Percentiles rank a stretch among this genome's conserved stretches.
These are phyloP conservation scores for Aspergillus coremiiformis DNA, from an alignment of 495 filamentous ascomycete species.

Conservation along the genomic window DNA sequence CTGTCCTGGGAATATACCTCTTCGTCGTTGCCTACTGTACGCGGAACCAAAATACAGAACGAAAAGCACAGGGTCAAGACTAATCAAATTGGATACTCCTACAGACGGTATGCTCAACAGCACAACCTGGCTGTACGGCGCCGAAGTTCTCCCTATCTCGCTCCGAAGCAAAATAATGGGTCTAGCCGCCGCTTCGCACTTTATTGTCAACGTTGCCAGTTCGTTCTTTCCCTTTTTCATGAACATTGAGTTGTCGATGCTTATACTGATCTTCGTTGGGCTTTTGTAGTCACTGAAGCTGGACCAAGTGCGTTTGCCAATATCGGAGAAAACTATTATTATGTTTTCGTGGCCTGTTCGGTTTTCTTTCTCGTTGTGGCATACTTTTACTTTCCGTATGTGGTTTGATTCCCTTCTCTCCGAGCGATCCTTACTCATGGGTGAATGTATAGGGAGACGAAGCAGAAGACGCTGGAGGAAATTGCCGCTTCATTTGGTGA, in stretches of 20 bases:
- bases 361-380: conserved; percentile 43
- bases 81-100: conserved; percentile 4
- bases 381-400: conserved; percentile 49
- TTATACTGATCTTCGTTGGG: too few species aligned
- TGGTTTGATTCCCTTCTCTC: conserved; percentile 3
- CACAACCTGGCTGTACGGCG: conserved; percentile 55
- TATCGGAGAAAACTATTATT: conserved; percentile 55
- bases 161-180: conserved; percentile 55
- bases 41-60: neutral
- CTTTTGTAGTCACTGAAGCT: conserved; percentile 48
- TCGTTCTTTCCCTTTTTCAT: conserved; percentile 10
- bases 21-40: conserved; percentile 50
- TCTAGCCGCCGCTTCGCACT: conserved; percentile 48
- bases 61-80: too few species aligned
- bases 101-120: conserved; percentile 52
- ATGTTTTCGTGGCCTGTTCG: conserved; percentile 49
- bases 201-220: conserved; percentile 51
- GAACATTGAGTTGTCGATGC: neutral
- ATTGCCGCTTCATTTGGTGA: conserved; percentile 53
- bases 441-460: conserved; percentile 36
- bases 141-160: conserved; percentile 50
- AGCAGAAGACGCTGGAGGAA: conserved; percentile 51
- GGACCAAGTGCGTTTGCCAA: conserved; percentile 52
- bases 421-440: neutral
- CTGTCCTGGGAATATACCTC: conserved; percentile 52